Evolutionary conservation across 495 filamentous ascomycete genomes (phyloP), one percentile per base, ranked within the genome.

Genomic region (Tuber aestivum): DNA sequence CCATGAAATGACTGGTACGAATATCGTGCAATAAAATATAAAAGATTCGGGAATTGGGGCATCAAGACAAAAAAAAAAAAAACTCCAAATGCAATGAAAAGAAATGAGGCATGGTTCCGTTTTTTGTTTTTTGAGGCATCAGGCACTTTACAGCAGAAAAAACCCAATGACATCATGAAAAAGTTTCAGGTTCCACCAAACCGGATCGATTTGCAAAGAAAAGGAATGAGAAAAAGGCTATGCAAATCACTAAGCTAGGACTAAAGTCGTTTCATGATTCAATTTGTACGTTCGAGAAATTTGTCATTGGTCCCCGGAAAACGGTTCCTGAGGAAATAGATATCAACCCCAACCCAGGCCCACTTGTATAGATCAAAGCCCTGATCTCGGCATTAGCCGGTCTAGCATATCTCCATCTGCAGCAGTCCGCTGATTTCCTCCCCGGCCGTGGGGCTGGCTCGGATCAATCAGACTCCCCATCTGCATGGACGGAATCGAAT

Each of bases 331-430:
- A 75, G 78, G 56, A 65, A 65, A 65, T 78, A 75, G 71, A 76
- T 72, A 77, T 83, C 81, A 76, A 79, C 76, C 78, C 79, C 76
- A 79, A 69, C 75, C 73, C 74, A 80, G 76, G 79, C 76, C 76
- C 41, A 80, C 83, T 84, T 76, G 84, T 83, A 86, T 82, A 78
- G 85, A 84, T 76, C 72, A 79, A 79, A 79, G 78, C 78, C 78
- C 78, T 73, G 78, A 79, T 76, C 78, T 79, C 72, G 78, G 78
- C 70, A 76, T 79, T 71, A 79, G 78, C 70, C 78, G 78, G 70
- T 79, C 77, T 73, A 82, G 69, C 80, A 82, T 82, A 74, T 82
- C 76, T 65, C 78, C 74, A 76, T 82, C 81, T 72, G 81, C 73
- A 71, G 74, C 74, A 73, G 81, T 74, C 40, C 78, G 74, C n/a